Percentiles rank a stretch among this genome's conserved stretches.
Evolutionary conservation across 1,284 basidiomycete species (phyloP).

Genomic region (Hypsizygus ulmarius): DNA sequence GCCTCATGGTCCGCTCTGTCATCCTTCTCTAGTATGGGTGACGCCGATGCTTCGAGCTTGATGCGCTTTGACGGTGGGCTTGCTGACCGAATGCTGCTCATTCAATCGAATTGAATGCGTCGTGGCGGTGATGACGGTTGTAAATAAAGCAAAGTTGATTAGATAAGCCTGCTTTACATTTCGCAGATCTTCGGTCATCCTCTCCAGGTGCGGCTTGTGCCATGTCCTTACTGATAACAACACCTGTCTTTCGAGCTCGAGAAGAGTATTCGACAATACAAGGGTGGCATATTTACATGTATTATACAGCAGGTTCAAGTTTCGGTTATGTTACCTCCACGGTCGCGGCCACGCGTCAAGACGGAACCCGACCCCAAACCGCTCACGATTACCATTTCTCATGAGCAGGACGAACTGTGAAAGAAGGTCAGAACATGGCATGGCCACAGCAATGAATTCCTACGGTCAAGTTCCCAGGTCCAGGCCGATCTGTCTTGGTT

Average conservation of each 20-base stretch:
- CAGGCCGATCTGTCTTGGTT: slow-evolving; percentile 60
- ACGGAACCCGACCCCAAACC: too few species aligned
- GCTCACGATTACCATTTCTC: slow-evolving; percentile 42
- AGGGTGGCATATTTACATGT: too few species aligned
- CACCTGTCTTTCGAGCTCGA: too few species aligned
- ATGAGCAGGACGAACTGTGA: slow-evolving; percentile 43
- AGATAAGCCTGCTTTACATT: neutral
- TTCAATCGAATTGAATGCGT: slow-evolving; percentile 1
- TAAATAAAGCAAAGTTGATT: neutral
- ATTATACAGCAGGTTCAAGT: neutral
- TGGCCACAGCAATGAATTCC: slow-evolving; percentile 21
- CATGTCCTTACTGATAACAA: too few species aligned
- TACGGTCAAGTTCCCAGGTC: slow-evolving; percentile 72
- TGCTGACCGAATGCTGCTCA: slow-evolving; percentile 17
- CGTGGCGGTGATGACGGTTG: neutral
- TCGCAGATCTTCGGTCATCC: too few species aligned
- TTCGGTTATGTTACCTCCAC: too few species aligned
- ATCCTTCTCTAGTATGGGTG: neutral
- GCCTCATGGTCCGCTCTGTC: neutral
- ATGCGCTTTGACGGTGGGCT: slow-evolving; percentile 28
- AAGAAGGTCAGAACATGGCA: neutral
- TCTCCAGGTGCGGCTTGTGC: too few species aligned
- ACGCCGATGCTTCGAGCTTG: slow-evolving; percentile 22
- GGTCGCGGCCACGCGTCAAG: too few species aligned
- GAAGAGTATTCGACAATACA: too few species aligned